These are phyloP conservation scores for Trichosporon sp. DNA, from an alignment of 1,284 basidiomycete species.

Conservation along the genomic window DNA sequence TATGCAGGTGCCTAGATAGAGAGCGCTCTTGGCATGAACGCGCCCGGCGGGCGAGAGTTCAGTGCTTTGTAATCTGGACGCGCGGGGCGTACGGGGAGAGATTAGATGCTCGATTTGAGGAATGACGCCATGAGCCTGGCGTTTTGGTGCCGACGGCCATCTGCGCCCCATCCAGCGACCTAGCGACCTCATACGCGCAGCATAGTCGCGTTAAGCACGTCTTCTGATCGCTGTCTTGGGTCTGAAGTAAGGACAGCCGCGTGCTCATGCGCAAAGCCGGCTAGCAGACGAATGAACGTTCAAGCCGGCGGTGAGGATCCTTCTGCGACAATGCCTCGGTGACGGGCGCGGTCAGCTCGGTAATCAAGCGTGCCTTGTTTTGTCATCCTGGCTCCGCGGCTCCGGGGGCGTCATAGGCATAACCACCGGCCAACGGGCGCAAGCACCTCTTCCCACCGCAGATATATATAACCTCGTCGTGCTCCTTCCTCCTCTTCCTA, in stretches of 20 bases:
- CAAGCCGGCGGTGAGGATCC: not conserved
- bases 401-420: not conserved
- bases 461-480: not conserved
- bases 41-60: no score
- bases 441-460: not conserved
- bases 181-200: not conserved
- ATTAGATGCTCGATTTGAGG: not conserved
- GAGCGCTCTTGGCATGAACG: no score
- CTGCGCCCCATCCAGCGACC: no score
- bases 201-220: not conserved
- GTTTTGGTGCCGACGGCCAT: not conserved
- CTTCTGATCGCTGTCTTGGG: not conserved
- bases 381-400: not conserved
- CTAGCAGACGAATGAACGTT: not conserved
- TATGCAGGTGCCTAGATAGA: not conserved
- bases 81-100: not conserved
- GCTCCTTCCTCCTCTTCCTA: not conserved
- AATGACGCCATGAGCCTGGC: not conserved
- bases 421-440: not conserved
- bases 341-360: not conserved
- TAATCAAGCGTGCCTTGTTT: constrained; percentile 10
- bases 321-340: not conserved
- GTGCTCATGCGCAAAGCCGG: not conserved
- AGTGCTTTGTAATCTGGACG: no score
- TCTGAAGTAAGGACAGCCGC: not conserved